Conservation (phyloP, 2,329 filamentous ascomycete genomes). For the Penicillium sp. region DNA sequence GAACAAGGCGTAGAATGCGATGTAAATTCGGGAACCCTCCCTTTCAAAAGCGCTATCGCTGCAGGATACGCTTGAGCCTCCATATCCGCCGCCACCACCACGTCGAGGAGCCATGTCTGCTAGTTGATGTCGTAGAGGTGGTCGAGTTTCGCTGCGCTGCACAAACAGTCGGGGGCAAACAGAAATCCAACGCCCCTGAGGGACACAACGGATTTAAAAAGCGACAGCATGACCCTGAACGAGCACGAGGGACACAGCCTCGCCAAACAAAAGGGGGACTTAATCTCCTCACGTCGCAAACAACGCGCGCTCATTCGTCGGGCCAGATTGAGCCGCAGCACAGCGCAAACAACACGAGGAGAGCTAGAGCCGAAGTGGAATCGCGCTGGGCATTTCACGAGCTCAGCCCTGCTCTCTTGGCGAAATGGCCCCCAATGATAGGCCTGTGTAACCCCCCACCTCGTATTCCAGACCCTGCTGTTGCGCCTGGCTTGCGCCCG, state of each 20-base stretch:
- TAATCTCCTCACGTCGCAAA: background rate
- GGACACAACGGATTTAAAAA: background rate
- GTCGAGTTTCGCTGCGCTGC: background rate
- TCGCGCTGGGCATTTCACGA: background rate
- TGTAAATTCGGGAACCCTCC: background rate
- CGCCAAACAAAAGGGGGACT: background rate
- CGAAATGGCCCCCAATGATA: background rate
- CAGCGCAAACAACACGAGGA: background rate
- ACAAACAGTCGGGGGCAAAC: background rate
- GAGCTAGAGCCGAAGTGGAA: background rate
- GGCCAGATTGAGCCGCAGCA: background rate
- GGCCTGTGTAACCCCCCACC: background rate
- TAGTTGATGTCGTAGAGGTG: background rate
- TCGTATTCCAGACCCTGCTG: background rate
- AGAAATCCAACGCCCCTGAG: background rate
- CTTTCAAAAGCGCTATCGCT: background rate
- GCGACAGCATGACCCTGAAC: background rate
- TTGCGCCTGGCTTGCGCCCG: too few species aligned
- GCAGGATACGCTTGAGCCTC: background rate
- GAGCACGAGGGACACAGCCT: background rate
- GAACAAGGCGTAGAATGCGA: conserved; percentile 5
- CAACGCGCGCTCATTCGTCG: background rate
- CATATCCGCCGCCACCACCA: background rate
- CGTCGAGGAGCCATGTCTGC: conserved; percentile 12
- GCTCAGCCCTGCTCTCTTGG: background rate